Conservation (phyloP, 2,329 filamentous ascomycete species). For the Verticillium longisporum region DNA sequence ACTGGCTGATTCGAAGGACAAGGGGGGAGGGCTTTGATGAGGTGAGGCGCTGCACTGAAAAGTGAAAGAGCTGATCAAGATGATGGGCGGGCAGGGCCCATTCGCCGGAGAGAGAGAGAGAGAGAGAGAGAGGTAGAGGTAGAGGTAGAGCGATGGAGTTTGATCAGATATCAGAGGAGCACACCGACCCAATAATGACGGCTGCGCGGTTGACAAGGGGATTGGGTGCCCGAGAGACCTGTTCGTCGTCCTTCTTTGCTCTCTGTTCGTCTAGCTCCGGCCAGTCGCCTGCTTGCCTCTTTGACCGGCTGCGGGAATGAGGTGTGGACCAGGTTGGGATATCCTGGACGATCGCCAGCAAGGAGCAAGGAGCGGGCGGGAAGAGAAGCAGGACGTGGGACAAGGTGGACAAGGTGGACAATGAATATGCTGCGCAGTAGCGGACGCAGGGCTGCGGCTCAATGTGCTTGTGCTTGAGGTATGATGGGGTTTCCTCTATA, state of each 20-base stretch:
- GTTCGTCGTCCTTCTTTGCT: background rate
- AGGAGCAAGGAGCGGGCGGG: background rate
- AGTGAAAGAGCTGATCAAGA: too few species aligned
- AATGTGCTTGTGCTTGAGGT: constrained; percentile 14
- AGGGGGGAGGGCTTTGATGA: too few species aligned
- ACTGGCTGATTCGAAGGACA: background rate
- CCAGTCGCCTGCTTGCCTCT: constrained; percentile 1
- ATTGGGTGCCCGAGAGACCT: constrained; percentile 2
- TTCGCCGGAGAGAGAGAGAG: background rate
- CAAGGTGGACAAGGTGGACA: constrained; percentile 5
- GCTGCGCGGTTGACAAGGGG: constrained; percentile 2
- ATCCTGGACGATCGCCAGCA: constrained; percentile 1
- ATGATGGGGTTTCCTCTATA: constrained; percentile 6
- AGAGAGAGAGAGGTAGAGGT: background rate
- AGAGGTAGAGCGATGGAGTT: background rate
- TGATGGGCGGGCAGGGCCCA: too few species aligned
- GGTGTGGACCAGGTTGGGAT: background rate
- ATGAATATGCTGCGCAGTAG: constrained; percentile 8
- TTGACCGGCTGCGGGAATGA: constrained; percentile 5
- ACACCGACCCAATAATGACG: constrained; percentile 1
- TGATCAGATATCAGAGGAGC: constrained; percentile 4
- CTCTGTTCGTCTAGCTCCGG: background rate
- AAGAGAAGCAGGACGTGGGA: background rate
- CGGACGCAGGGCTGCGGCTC: constrained; percentile 2
- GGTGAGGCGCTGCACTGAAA: too few species aligned